phyloP scores from a whole-genome alignment of 2,329 filamentous ascomycete genomes.

The Cercospora sp. region DNA sequence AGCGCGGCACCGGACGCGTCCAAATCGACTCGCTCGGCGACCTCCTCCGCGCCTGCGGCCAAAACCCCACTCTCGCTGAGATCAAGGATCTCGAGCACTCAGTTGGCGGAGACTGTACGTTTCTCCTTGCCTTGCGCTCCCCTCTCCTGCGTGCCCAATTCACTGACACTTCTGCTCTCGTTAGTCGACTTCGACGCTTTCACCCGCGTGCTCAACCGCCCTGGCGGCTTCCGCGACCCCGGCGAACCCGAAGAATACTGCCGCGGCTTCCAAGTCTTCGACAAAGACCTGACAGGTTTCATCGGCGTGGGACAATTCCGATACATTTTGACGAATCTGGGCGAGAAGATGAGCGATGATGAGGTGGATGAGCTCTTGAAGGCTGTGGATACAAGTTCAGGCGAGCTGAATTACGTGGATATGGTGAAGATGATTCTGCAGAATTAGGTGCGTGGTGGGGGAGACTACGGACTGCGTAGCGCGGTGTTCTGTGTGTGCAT shows the following conservation, averaged over 20 bases:
- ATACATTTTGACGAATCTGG: slow-evolving; percentile 94
- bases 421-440: slow-evolving; percentile 45
- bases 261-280: slow-evolving; percentile 97
- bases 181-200: slow-evolving; percentile 97
- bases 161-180: slow-evolving; percentile 7
- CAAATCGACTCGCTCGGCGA: slow-evolving; percentile 84
- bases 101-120: slow-evolving; percentile 87
- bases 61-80: slow-evolving; percentile 94
- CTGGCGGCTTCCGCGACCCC: slow-evolving; percentile 95
- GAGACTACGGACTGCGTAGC: no score
- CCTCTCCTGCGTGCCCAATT: not conserved
- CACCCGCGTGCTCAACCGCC: slow-evolving; percentile 93
- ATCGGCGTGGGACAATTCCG: slow-evolving; percentile 97
- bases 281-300: slow-evolving; percentile 98
- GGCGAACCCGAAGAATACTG: slow-evolving; percentile 98
- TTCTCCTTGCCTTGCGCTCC: not conserved
- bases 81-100: slow-evolving; percentile 89
- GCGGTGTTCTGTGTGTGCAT: not conserved
- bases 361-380: slow-evolving; percentile 99
- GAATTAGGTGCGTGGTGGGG: no score
- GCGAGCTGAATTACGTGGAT: slow-evolving; percentile 91
- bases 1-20: slow-evolving; percentile 94
- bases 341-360: slow-evolving; percentile 99
- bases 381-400: slow-evolving; percentile 92
- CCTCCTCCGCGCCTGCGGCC: slow-evolving; percentile 90